Evolutionary conservation across 257 asterid species (phyloP).

Genomic region (Solanum virginianum): DNA sequence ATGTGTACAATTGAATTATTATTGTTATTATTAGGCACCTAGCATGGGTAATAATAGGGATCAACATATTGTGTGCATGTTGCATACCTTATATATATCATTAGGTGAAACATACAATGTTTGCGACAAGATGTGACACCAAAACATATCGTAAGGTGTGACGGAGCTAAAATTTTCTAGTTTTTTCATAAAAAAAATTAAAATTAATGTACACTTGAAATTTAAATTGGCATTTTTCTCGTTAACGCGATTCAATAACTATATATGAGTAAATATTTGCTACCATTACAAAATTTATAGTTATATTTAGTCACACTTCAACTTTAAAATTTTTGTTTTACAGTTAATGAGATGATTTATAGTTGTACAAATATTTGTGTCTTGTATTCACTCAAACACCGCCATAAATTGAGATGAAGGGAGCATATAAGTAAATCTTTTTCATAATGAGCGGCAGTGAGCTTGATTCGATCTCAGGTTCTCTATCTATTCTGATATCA

Average conservation of each 20-base stretch:
- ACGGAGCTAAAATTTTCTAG: not conserved
- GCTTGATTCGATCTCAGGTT: too few species aligned
- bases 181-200: not conserved
- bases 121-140: not conserved
- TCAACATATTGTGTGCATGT: not conserved
- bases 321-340: not conserved
- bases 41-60: not conserved
- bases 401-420: too few species aligned
- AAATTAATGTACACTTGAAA: not conserved
- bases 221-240: not conserved
- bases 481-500: too few species aligned
- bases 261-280: too few species aligned
- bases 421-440: too few species aligned
- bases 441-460: not conserved
- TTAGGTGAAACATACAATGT: not conserved
- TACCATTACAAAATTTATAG: too few species aligned
- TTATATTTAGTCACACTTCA: too few species aligned
- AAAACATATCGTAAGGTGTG: not conserved
- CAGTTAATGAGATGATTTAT: too few species aligned
- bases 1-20: not conserved
- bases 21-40: not conserved
- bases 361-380: not conserved
- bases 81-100: not conserved
- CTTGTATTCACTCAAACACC: not conserved
- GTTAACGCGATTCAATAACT: not conserved